phyloP scores from a whole-genome alignment of 441 rosid genomes.

The Lepidium campestre region DNA sequence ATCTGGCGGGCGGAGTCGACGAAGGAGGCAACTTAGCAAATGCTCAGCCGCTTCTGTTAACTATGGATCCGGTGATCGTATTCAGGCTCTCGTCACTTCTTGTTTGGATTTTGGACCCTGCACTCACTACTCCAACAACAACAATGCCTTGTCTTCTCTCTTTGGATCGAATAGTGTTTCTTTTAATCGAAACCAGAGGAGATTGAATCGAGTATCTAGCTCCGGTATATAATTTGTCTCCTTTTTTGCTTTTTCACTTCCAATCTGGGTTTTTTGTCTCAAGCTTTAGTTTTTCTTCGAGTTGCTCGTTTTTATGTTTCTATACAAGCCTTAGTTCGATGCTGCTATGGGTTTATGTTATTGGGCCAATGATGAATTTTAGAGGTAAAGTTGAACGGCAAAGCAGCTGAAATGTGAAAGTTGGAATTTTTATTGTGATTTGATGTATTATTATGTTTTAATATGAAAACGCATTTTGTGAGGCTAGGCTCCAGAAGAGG shows the following conservation, averaged over 20 bases:
- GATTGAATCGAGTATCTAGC: constrained; percentile 37
- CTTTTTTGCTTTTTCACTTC: neutral
- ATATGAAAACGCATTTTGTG: neutral
- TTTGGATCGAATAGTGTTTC: constrained; percentile 41
- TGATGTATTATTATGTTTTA: neutral
- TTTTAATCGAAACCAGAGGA: constrained; percentile 45
- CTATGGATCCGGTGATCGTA: constrained; percentile 41
- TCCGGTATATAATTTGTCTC: constrained; percentile 45
- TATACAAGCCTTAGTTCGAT: neutral
- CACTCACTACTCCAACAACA: constrained; percentile 36
- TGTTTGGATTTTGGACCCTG: constrained; percentile 76
- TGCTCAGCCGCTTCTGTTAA: constrained; percentile 24
- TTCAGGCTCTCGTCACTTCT: constrained; percentile 54
- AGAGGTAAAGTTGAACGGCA: neutral
- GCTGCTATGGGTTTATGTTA: neutral
- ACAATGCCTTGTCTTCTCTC: constrained; percentile 35
- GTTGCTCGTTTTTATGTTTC: neutral
- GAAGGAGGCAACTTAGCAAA: constrained; percentile 37
- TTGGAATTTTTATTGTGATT: neutral
- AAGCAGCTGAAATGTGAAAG: constrained; percentile 6
- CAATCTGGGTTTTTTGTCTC: neutral
- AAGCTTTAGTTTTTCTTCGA: neutral
- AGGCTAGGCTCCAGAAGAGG: neutral
- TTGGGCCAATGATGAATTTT: neutral
- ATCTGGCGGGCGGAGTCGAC: constrained; percentile 39